These are phyloP conservation scores for Brasilioporus rufonigricans DNA, from an alignment of 768 basidiomycete genomes.

Conservation along the genomic window DNA sequence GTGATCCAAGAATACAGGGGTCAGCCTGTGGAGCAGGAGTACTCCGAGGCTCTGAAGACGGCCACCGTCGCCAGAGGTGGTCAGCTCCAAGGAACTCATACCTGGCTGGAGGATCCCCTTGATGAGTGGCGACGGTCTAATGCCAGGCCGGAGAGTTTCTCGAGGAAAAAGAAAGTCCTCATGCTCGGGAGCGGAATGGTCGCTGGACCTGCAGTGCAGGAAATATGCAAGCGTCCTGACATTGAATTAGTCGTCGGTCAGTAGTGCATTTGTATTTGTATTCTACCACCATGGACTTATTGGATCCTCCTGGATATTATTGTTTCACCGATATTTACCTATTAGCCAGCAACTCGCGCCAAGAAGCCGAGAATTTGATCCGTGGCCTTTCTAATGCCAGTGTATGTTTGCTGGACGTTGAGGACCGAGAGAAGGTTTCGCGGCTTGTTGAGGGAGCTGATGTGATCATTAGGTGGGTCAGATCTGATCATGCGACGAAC, in stretches of 20 bases:
- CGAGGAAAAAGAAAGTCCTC: conserved; percentile 62
- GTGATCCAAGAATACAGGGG: conserved; percentile 46
- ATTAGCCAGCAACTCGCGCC: conserved; percentile 69
- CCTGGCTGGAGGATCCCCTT: conserved; percentile 58
- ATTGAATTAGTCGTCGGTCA: conserved; percentile 75
- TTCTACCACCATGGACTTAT: conserved; percentile 15
- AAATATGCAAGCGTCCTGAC: conserved; percentile 60
- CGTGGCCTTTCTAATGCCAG: conserved; percentile 48
- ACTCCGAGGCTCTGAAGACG: conserved; percentile 47
- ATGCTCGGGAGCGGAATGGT: conserved; percentile 96
- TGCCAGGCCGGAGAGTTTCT: neutral
- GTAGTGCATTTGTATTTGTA: conserved; percentile 28
- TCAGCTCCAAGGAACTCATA: conserved; percentile 47
- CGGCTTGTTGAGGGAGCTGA: conserved; percentile 63
- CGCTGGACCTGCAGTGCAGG: conserved; percentile 81
- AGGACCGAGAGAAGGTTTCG: conserved; percentile 43
- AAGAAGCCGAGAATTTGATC: conserved; percentile 52
- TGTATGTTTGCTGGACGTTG: conserved; percentile 59
- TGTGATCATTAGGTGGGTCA: conserved; percentile 75
- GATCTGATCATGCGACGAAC: neutral
- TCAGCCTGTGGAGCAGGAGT: conserved; percentile 26
- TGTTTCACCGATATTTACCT: neutral
- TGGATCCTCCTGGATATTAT: conserved; percentile 9
- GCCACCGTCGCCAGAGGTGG: conserved; percentile 73
- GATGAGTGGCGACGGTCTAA: conserved; percentile 36